Conservation (phyloP, 129 eudicot genomes). For the Flaveria trinervia region DNA sequence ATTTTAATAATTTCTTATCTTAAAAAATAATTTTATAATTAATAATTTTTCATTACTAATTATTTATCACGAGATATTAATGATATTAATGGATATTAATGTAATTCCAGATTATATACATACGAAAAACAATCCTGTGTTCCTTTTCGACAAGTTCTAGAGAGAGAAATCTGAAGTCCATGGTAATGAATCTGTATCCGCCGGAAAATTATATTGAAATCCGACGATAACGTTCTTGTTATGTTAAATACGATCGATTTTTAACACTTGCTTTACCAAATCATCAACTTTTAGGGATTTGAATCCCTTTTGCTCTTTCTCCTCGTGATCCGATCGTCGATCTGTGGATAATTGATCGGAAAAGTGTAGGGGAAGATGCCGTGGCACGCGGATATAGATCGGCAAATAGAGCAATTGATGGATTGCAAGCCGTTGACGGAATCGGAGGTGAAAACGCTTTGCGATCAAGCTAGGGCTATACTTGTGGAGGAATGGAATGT, state of each 20-base stretch:
- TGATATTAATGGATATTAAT: too few relatives aligned
- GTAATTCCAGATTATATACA: constrained; percentile 3
- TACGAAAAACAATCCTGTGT: neutral
- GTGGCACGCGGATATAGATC: constrained; percentile 67
- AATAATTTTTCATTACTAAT: too few relatives aligned
- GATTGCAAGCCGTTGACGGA: constrained; percentile 85
- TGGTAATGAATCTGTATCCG: constrained; percentile 37
- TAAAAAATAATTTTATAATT: too few relatives aligned
- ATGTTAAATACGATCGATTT: constrained; percentile 20
- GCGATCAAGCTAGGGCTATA: constrained; percentile 85
- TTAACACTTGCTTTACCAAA: neutral
- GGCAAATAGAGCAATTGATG: constrained; percentile 83
- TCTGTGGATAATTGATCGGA: constrained; percentile 12
- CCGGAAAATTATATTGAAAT: constrained; percentile 37
- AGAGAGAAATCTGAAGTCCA: constrained; percentile 42
- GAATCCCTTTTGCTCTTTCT: neutral
- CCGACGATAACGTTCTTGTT: constrained; percentile 25
- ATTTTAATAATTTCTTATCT: too few relatives aligned
- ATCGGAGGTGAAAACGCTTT: constrained; percentile 68
- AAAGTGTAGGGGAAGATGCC: constrained; percentile 45
- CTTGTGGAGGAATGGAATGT: constrained; percentile 93
- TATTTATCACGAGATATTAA: too few relatives aligned
- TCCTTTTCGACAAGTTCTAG: constrained; percentile 33
- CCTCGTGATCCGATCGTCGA: constrained; percentile 33
- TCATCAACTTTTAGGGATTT: constrained; percentile 25